These are phyloP conservation scores for Leucosporidium scottii DNA, from an alignment of 768 basidiomycete genomes.

Conservation along the genomic window DNA sequence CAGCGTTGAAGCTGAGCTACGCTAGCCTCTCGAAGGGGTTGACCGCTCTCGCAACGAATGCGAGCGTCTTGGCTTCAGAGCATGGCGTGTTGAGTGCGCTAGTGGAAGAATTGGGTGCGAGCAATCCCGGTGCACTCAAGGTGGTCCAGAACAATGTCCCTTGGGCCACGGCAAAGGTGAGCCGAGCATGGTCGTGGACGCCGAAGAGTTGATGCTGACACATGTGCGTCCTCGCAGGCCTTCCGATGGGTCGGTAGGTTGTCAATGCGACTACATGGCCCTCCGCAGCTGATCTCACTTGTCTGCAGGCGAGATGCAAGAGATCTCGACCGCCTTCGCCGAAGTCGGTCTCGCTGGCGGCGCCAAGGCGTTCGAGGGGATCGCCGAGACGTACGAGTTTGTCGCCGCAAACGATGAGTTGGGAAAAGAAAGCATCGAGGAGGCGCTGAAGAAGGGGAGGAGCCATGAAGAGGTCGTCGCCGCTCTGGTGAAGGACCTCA, in stretches of 20 bases:
- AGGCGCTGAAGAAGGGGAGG: background rate
- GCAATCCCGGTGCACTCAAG: background rate
- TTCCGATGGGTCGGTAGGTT: conserved; percentile 8
- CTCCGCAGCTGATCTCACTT: too few relatives aligned
- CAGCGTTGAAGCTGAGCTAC: background rate
- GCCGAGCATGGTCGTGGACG: background rate
- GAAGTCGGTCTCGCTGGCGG: background rate
- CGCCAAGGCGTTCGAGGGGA: background rate
- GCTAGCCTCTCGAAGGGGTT: background rate
- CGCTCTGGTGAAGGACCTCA: too few relatives aligned
- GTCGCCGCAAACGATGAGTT: background rate
- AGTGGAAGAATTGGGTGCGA: background rate
- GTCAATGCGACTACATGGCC: too few relatives aligned
- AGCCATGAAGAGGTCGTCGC: background rate
- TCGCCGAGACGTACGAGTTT: background rate
- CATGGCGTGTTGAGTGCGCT: background rate
- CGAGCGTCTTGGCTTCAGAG: background rate
- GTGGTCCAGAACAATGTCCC: background rate
- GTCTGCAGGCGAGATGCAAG: conserved; percentile 7
- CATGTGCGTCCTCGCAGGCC: background rate
- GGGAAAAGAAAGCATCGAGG: conserved; percentile 1
- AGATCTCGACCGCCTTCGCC: background rate
- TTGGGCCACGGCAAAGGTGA: background rate
- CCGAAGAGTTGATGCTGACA: too few relatives aligned
- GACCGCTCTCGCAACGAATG: background rate